Base-by-base conservation (phyloP, 495 filamentous ascomycete species). In the Lasiosphaeria ovina region DNA sequence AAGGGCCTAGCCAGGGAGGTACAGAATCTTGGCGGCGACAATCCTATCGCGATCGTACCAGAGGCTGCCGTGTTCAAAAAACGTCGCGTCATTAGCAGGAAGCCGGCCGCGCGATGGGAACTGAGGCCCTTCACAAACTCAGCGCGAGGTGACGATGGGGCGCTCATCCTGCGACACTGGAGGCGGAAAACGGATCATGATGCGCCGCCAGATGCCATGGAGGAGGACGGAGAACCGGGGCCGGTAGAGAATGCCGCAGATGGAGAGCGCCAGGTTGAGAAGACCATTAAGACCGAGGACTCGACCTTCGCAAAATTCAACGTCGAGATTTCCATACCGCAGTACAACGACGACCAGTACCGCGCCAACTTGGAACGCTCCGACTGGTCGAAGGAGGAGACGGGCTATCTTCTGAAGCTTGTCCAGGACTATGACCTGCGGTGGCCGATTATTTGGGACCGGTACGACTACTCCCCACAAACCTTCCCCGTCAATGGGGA, bases 391-490 rank as follows among this genome's bases (percentile, higher is more conserved):
- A 89, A 88, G 61, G 89, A 92, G 54, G 94, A 98, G 72, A 98
- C 94, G 5, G 92, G 97, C 67, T 96, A 96, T 67, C 75, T 98
- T 59, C 78, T 97, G 69, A 75, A 84, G 33, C 66, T 93, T 33
- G 89, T 81, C 10, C 78, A 81, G 50, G 87, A 93, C 11, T 96
- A 85, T 66, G 91, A 94, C 64, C 77, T 96, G 49, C 86, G 93
- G 57, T 98, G 94, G 88, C 77, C 92, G 14, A 74, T 98, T n/a
- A 91, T 98, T 50, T 89, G 85, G 73, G 94, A 98, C 69, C 89
- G 92, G 11, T 98, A 97, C 73, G 90, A 96, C 31, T 96, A 85
- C 66, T 73, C 79, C 53, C 83, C 88, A 24, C 1, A 71, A 68
- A 35, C 54, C 66, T 2, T 70, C 81, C 35, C 69, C 2, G 24